phyloP scores from a whole-genome alignment of 106 monocot genomes.

The Platanthera zijinensis region DNA sequence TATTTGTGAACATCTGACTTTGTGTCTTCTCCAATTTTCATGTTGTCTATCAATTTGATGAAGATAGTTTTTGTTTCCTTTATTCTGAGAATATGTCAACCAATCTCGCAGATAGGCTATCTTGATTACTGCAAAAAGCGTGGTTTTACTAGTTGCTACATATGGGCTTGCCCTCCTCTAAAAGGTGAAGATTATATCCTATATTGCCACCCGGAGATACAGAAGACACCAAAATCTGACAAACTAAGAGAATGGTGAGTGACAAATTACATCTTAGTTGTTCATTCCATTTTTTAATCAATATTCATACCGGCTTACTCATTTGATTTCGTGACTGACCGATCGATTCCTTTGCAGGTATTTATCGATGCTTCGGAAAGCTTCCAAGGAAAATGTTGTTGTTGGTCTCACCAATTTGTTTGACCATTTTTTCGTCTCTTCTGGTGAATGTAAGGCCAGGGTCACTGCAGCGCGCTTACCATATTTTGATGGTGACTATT shows the following conservation, averaged over 20 bases:
- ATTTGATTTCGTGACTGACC: not conserved
- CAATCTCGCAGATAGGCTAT: conserved; percentile 76
- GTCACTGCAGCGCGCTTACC: conserved; percentile 90
- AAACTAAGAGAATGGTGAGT: conserved; percentile 89
- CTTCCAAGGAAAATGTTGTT: conserved; percentile 76
- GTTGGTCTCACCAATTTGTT: conserved; percentile 82
- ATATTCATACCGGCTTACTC: not conserved
- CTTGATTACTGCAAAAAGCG: conserved; percentile 97
- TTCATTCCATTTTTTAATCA: not conserved
- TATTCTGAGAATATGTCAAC: not conserved
- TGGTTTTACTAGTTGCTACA: conserved; percentile 97
- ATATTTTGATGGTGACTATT: conserved; percentile 97
- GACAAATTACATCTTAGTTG: not conserved
- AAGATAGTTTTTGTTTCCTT: not conserved
- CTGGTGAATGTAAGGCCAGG: conserved; percentile 75
- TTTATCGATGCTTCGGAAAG: conserved; percentile 83
- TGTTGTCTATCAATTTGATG: not conserved
- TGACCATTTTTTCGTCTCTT: conserved; percentile 70
- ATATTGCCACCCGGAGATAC: conserved; percentile 99
- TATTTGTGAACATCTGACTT: not conserved
- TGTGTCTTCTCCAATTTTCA: not conserved
- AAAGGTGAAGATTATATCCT: conserved; percentile 99
- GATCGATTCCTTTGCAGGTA: conserved; percentile 50
- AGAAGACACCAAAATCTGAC: conserved; percentile 98
- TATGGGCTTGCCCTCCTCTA: conserved; percentile 98